These are phyloP conservation scores for Rhynchosporium graminicola DNA, from an alignment of 2,329 filamentous ascomycete genomes.

Conservation along the genomic window DNA sequence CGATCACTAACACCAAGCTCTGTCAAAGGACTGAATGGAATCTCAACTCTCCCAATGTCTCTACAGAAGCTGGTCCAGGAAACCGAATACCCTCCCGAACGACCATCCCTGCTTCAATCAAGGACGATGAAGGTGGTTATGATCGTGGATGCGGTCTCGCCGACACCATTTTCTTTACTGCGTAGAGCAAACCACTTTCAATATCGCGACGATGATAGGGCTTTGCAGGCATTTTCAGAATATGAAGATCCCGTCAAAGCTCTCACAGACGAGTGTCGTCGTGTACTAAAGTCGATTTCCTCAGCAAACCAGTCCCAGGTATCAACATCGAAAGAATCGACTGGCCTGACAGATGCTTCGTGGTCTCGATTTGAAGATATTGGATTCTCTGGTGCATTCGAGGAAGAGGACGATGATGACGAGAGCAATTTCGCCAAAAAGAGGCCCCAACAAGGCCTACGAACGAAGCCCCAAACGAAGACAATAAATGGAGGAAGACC, in stretches of 20 bases:
- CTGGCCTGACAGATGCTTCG: slow-evolving; percentile 77
- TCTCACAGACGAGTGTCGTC: slow-evolving; percentile 88
- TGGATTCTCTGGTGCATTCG: slow-evolving; percentile 77
- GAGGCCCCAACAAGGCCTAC: slow-evolving; percentile 54
- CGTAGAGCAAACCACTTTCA: slow-evolving; percentile 93
- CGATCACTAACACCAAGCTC: slow-evolving; percentile 83
- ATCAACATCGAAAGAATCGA: slow-evolving; percentile 69
- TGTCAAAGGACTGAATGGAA: slow-evolving; percentile 68
- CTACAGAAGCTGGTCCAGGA: slow-evolving; percentile 88
- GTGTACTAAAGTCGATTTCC: slow-evolving; percentile 87
- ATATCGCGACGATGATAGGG: slow-evolving; percentile 84
- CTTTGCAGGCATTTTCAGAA: slow-evolving; percentile 81
- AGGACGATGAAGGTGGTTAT: slow-evolving; percentile 89
- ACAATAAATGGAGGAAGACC: slow-evolving; percentile 65
- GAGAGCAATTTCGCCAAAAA: slow-evolving; percentile 38
- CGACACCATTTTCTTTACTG: slow-evolving; percentile 87
- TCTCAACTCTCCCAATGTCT: slow-evolving; percentile 84
- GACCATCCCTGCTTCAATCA: slow-evolving; percentile 73
- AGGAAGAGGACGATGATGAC: slow-evolving; percentile 67
- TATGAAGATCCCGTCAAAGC: slow-evolving; percentile 88
- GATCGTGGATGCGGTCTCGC: slow-evolving; percentile 94
- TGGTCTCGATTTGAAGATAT: slow-evolving; percentile 98
- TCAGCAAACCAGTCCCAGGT: slow-evolving; percentile 83
- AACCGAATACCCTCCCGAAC: slow-evolving; percentile 88
- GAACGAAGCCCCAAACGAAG: slow-evolving; percentile 66